Percentiles rank a stretch among this genome's conserved stretches.
phyloP scores from a whole-genome alignment of 2,329 filamentous ascomycete genomes.

The Colletotrichum plurivorum region DNA sequence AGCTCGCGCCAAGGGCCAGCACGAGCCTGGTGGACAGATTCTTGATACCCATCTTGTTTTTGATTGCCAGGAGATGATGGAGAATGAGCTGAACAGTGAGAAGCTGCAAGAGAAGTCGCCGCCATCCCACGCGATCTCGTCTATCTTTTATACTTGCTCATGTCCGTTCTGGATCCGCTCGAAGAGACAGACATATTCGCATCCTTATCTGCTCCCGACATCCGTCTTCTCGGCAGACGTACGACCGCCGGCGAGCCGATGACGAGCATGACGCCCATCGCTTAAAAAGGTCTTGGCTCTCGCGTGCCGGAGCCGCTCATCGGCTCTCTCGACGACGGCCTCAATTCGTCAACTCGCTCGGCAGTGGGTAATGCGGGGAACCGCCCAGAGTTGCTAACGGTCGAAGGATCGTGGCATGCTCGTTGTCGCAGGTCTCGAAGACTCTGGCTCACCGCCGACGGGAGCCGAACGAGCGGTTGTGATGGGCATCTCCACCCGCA shows the following conservation, averaged over 20 bases:
- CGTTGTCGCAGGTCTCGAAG: background rate
- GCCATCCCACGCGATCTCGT: too few species aligned
- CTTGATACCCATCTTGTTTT: conserved; percentile 12
- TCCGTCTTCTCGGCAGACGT: conserved; percentile 1
- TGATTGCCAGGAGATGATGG: background rate
- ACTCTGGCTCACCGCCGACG: background rate
- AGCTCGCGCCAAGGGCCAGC: conserved; percentile 9
- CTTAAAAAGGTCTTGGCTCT: conserved; percentile 3
- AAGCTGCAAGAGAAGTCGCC: background rate
- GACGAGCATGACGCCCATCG: background rate
- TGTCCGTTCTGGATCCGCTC: background rate
- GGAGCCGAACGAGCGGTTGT: background rate
- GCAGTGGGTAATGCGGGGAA: conserved; percentile 19
- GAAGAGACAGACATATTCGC: background rate
- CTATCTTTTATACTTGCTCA: background rate
- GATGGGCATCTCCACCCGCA: conserved; percentile 3
- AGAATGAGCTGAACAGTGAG: background rate
- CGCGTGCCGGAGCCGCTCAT: conserved; percentile 1
- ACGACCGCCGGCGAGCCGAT: background rate
- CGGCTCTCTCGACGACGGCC: background rate
- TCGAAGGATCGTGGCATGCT: background rate
- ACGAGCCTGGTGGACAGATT: conserved; percentile 6
- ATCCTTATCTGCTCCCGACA: background rate
- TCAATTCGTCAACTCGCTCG: background rate
- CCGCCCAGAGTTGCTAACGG: background rate